phyloP scores from a whole-genome alignment of 169 alveolate species.

The Blepharisma undulans region DNA sequence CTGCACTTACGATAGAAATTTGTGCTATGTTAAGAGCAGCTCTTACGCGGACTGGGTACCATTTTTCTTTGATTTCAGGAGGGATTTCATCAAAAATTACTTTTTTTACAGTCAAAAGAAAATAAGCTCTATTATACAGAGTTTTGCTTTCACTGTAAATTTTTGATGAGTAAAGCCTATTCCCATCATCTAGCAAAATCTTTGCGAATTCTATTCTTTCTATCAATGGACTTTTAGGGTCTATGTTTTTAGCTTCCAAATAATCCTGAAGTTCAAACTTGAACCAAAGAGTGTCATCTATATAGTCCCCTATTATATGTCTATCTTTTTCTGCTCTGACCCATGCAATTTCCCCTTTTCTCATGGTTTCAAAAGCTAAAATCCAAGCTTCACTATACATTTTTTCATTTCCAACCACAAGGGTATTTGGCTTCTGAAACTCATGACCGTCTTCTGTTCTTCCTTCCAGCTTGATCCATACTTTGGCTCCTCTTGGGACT shows the following conservation, averaged over 20 bases:
- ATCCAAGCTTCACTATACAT: background rate
- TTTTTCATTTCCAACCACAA: background rate
- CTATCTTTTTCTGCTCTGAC: background rate
- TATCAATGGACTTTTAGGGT: background rate
- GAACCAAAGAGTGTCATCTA: conserved; percentile 10
- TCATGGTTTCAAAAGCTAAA: background rate
- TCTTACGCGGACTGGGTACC: background rate
- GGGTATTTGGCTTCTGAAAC: conserved; percentile 22
- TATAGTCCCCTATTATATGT: background rate
- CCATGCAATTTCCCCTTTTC: conserved; percentile 22
- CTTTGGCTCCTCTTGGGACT: background rate
- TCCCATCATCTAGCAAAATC: background rate
- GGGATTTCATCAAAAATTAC: background rate
- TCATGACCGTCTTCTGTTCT: background rate
- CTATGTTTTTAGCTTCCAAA: background rate
- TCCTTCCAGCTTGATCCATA: conserved; percentile 27
- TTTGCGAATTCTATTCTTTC: background rate
- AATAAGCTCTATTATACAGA: background rate
- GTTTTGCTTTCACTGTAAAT: background rate
- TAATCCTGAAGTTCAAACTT: background rate
- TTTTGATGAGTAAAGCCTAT: background rate
- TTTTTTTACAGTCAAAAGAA: background rate
- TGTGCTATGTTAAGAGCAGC: background rate
- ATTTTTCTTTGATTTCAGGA: background rate
- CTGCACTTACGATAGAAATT: background rate